Base-by-base conservation (phyloP, 164 flowering plant genomes). In the Sextonia rubra region DNA sequence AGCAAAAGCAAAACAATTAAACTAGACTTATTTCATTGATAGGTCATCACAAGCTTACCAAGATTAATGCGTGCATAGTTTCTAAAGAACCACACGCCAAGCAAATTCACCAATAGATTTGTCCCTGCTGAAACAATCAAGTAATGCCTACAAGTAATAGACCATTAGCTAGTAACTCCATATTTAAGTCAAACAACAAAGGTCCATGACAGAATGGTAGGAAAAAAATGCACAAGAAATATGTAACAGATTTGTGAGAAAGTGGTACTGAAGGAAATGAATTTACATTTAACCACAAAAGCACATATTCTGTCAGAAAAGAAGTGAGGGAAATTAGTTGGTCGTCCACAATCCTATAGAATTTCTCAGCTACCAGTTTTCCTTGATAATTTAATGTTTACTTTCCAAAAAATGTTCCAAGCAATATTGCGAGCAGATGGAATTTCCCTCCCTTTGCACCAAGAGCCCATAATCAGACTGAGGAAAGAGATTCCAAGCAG, bases 71-170 rank as follows among this genome's bases (percentile, higher is more conserved):
- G 97, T 29, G 98, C 98, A 82, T 96, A 92, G 77, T 86, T 89
- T 71, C 98, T 82, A 82, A 96, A 96, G 92, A 96, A 96, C 99
- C 99, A 93, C 73, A 96, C 98, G 15, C 99, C 99, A 80, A 96
- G 82, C 37, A 96, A 89, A 80, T 96, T 96, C 72, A 96, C 99
- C 81, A 88, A 70, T 76, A 96, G 83, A 79, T 96, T 96, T 78
- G 98, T 86, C 68, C 93, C 97, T 0, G 98, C 98, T 4, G 99
- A 96, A 74, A 96, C 86, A 78, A 96, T 88, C 83, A 96, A 85
- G 81, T 96, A 96, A 81, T 96, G 99, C 91, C 99, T 96, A 69
- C 6, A 82, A 68, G 52, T 18, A 55, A 29, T n/a, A 52, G 23
- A 47, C 12, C 52, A 62, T 62, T 24, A 71, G 64, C 15, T 62